phyloP scores from a whole-genome alignment of 768 basidiomycete genomes.

The Collybia sp. region DNA sequence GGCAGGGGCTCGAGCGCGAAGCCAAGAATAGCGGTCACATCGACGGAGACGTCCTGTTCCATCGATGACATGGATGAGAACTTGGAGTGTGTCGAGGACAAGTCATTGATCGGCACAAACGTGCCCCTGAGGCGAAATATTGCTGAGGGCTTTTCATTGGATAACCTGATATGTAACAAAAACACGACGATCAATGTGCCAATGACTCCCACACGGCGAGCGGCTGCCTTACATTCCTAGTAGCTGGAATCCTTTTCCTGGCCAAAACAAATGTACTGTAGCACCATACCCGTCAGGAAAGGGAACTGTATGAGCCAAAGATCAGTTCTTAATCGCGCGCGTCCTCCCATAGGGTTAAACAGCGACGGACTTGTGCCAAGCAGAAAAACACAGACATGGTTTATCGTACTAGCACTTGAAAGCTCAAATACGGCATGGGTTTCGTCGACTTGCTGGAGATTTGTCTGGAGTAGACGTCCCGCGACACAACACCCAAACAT shows the following conservation, averaged over 20 bases:
- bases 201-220: background rate
- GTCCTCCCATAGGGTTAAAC: background rate
- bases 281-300: conserved; percentile 85
- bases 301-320: conserved; percentile 39
- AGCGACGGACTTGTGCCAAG: conserved; percentile 61
- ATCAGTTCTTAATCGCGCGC: background rate
- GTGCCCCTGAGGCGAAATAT: conserved; percentile 79
- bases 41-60: conserved; percentile 27
- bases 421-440: conserved; percentile 82
- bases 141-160: conserved; percentile 86
- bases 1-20: conserved; percentile 74
- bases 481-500: conserved; percentile 85
- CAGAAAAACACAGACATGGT: conserved; percentile 84
- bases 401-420: conserved; percentile 64
- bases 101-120: conserved; percentile 33
- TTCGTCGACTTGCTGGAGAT: conserved; percentile 76
- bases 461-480: conserved; percentile 74
- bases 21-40: conserved; percentile 72
- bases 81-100: conserved; percentile 30
- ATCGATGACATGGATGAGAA: conserved; percentile 27
- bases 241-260: conserved; percentile 81
- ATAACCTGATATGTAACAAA: conserved; percentile 50
- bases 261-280: conserved; percentile 83
- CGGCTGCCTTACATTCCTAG: conserved; percentile 66
- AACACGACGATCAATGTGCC: background rate